These are phyloP conservation scores for Allium fistulosum DNA, from an alignment of 106 monocot genomes.

Conservation along the genomic window DNA sequence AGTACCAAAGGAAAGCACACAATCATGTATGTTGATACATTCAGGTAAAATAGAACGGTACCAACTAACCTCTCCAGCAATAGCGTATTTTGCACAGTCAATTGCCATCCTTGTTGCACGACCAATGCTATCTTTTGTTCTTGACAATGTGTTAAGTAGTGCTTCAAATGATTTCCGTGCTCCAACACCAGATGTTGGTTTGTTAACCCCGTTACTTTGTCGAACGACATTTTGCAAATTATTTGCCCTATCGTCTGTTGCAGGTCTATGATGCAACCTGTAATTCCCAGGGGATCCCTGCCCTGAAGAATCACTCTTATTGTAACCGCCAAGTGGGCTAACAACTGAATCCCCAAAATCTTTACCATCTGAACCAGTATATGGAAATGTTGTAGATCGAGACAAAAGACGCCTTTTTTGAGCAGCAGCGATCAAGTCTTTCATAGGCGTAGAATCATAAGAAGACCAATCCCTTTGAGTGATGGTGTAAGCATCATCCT, in stretches of 20 bases:
- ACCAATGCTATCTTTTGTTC: constrained; percentile 92
- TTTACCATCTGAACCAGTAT: constrained; percentile 29
- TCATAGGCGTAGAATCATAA: constrained; percentile 52
- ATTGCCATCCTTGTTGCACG: constrained; percentile 90
- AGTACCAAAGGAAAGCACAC: not conserved
- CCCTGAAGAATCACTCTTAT: constrained; percentile 32
- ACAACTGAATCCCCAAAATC: constrained; percentile 18
- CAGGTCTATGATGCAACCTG: constrained; percentile 10
- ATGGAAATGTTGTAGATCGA: constrained; percentile 40
- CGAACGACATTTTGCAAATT: constrained; percentile 17
- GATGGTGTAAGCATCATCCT: not conserved
- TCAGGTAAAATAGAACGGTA: too few species aligned
- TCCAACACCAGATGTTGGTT: constrained; percentile 27
- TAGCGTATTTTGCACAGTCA: constrained; percentile 78
- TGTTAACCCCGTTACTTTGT: constrained; percentile 21
- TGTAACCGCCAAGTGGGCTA: constrained; percentile 16
- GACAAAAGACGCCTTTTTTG: constrained; percentile 53
- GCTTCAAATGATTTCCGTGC: constrained; percentile 70
- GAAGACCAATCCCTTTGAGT: constrained; percentile 25
- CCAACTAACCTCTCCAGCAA: constrained; percentile 72
- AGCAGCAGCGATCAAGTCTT: constrained; percentile 73
- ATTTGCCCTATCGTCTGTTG: constrained; percentile 33
- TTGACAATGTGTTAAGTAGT: constrained; percentile 60
- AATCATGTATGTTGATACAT: not conserved
- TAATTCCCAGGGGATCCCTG: constrained; percentile 37